These are phyloP conservation scores for Sparassis latifolia DNA, from an alignment of 1,284 basidiomycete species.

Conservation along the genomic window DNA sequence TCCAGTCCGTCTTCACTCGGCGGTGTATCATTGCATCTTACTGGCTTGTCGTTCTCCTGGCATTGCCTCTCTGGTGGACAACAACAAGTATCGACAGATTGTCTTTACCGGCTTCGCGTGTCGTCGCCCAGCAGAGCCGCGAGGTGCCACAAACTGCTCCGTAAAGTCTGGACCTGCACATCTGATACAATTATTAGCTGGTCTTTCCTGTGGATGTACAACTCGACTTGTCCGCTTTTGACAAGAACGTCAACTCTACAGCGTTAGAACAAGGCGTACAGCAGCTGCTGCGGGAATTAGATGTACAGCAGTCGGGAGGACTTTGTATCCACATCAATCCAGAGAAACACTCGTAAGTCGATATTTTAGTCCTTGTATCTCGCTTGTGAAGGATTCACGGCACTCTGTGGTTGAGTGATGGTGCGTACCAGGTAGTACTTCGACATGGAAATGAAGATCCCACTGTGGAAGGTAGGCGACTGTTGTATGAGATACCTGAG, in stretches of 20 bases:
- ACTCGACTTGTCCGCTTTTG: slow-evolving; percentile 26
- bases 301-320: slow-evolving; percentile 4
- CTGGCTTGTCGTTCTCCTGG: slow-evolving; percentile 67
- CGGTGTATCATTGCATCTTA: slow-evolving; percentile 65
- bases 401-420: slow-evolving; percentile 1
- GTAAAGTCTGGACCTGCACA: neutral
- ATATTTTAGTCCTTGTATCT: neutral
- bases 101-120: slow-evolving; percentile 59
- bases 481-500: slow-evolving; percentile 6
- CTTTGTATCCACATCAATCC: slow-evolving; percentile 7
- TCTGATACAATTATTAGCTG: slow-evolving; percentile 27
- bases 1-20: slow-evolving; percentile 42
- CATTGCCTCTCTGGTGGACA: slow-evolving; percentile 83
- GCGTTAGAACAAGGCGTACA: slow-evolving; percentile 12
- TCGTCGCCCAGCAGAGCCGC: slow-evolving; percentile 44
- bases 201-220: slow-evolving; percentile 48
- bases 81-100: slow-evolving; percentile 82
- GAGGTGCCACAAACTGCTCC: slow-evolving; percentile 16
- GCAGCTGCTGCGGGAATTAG: slow-evolving; percentile 4
- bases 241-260: neutral
- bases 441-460: slow-evolving; percentile 4
- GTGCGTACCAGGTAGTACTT: slow-evolving; percentile 13
- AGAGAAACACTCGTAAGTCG: slow-evolving; percentile 2
- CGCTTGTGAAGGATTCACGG: no score
- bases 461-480: slow-evolving; percentile 9